Evolutionary conservation across 306 rosid genomes (phyloP).

Genomic region (Dalbergia oliveri): DNA sequence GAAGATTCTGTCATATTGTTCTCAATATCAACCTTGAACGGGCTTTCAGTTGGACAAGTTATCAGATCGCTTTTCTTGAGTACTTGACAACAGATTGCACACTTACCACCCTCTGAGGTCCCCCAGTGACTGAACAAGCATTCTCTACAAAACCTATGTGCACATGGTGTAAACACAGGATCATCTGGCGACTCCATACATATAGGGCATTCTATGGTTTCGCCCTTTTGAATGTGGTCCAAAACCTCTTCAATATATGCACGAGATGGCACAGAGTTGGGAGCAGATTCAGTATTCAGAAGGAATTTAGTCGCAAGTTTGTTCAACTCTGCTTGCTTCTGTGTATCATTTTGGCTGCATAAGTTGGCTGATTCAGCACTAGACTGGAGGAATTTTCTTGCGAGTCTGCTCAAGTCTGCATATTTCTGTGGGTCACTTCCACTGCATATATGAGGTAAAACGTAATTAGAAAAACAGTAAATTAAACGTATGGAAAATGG

Average conservation of each 20-base stretch:
- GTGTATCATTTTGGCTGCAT: slow-evolving; percentile 54
- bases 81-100: slow-evolving; percentile 74
- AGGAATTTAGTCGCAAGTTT: slow-evolving; percentile 68
- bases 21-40: slow-evolving; percentile 73
- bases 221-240: slow-evolving; percentile 65
- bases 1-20: slow-evolving; percentile 84
- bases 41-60: slow-evolving; percentile 66
- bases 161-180: slow-evolving; percentile 89
- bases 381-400: slow-evolving; percentile 46
- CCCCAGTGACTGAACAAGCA: slow-evolving; percentile 80
- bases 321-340: slow-evolving; percentile 61
- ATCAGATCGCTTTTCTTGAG: slow-evolving; percentile 66
- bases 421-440: slow-evolving; percentile 44
- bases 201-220: slow-evolving; percentile 73
- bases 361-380: slow-evolving; percentile 6
- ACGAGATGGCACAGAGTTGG: slow-evolving; percentile 51
- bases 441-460: slow-evolving; percentile 51
- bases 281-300: slow-evolving; percentile 45
- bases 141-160: slow-evolving; percentile 90
- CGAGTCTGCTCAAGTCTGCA: slow-evolving; percentile 52
- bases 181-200: slow-evolving; percentile 93
- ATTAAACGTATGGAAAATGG: neutral
- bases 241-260: slow-evolving; percentile 76
- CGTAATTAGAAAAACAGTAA: slow-evolving; percentile 35
- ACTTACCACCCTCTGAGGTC: slow-evolving; percentile 61